These are phyloP conservation scores for Hypholoma fasciculare DNA, from an alignment of 768 basidiomycete species.

Conservation along the genomic window DNA sequence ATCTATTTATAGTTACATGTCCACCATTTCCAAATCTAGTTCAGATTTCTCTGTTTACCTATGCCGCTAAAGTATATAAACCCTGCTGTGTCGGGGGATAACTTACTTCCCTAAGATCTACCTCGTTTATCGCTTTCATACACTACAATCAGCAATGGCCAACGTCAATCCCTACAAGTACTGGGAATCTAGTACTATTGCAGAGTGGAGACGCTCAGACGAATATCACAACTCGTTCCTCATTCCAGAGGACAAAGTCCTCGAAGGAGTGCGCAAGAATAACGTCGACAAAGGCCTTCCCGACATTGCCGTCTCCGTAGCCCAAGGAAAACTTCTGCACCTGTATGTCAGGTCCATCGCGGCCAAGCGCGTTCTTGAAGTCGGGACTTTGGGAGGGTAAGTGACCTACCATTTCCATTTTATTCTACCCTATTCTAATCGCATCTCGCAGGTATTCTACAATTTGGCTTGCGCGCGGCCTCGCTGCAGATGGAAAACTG, in stretches of 20 bases:
- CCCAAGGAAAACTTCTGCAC: slow-evolving; percentile 59
- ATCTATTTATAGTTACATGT: too few relatives aligned
- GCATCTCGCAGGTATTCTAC: slow-evolving; percentile 36
- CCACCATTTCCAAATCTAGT: too few relatives aligned
- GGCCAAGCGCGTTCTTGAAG: slow-evolving; percentile 60
- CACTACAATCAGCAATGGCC: background rate
- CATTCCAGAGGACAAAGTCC: slow-evolving; percentile 38
- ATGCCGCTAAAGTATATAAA: too few relatives aligned
- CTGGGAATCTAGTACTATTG: background rate
- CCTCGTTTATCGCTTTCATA: background rate
- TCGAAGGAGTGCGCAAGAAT: slow-evolving; percentile 41
- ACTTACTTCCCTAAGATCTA: too few relatives aligned
- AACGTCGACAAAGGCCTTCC: slow-evolving; percentile 45
- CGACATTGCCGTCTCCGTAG: slow-evolving; percentile 50
- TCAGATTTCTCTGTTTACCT: too few relatives aligned
- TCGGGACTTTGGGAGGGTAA: slow-evolving; percentile 71
- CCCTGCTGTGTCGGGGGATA: too few relatives aligned
- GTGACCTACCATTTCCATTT: background rate
- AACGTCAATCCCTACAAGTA: background rate
- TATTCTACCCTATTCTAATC: background rate
- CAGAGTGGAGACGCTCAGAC: slow-evolving; percentile 51
- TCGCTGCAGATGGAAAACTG: slow-evolving; percentile 52
- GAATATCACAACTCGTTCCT: slow-evolving; percentile 59
- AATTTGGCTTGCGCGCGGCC: slow-evolving; percentile 42
- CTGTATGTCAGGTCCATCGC: slow-evolving; percentile 49